These are phyloP conservation scores for Fusarium setosum DNA, from an alignment of 2,329 filamentous ascomycete genomes.

Conservation along the genomic window DNA sequence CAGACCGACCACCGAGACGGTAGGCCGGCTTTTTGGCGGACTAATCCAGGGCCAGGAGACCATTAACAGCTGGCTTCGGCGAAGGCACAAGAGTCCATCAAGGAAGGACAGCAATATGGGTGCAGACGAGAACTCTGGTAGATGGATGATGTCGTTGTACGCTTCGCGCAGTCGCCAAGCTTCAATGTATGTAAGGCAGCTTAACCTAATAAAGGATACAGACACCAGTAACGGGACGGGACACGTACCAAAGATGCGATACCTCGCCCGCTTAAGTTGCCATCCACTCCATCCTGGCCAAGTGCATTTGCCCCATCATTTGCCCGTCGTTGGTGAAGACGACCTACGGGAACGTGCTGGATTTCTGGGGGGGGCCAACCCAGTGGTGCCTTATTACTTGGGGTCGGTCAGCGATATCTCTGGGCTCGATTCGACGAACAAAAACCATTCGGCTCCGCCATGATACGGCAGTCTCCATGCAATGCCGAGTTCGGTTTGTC, in stretches of 20 bases:
- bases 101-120: not conserved
- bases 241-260: slow-evolving; percentile 5
- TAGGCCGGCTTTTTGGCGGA: slow-evolving; percentile 18
- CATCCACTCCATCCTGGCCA: slow-evolving; percentile 1
- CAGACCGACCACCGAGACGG: slow-evolving; percentile 19
- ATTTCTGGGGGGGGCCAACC: slow-evolving; percentile 12
- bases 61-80: not conserved
- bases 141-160: not conserved
- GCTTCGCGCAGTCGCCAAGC: not conserved
- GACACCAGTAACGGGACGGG: not conserved
- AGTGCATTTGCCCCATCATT: slow-evolving; percentile 13
- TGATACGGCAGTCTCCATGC: slow-evolving; percentile 5
- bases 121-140: not conserved
- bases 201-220: slow-evolving; percentile 1
- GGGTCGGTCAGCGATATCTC: slow-evolving; percentile 16
- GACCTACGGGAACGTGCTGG: slow-evolving; percentile 13
- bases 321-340: not conserved
- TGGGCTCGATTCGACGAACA: slow-evolving; percentile 20
- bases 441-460: slow-evolving; percentile 13
- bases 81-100: slow-evolving; percentile 2
- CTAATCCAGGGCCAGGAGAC: slow-evolving; percentile 18
- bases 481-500: slow-evolving; percentile 16
- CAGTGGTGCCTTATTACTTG: slow-evolving; percentile 7
- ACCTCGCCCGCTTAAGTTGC: slow-evolving; percentile 7
- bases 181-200: slow-evolving; percentile 14